A percentile compares a stretch with the other conserved stretches of the same genome.
phyloP scores from a whole-genome alignment of 2,329 filamentous ascomycete species.

The Anthostomella pinea region DNA sequence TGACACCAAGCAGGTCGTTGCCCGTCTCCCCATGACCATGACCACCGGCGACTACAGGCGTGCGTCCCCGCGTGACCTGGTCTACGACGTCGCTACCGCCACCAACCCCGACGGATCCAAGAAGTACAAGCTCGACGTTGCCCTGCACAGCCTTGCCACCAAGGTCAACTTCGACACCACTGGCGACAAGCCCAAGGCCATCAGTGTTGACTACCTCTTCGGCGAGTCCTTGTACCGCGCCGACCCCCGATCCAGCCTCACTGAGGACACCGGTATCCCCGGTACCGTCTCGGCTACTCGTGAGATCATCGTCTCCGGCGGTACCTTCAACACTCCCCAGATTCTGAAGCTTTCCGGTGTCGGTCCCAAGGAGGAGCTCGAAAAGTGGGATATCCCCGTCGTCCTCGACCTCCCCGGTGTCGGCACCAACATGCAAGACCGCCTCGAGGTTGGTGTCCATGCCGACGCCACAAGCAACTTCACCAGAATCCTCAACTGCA shows the following conservation, averaged over 20 bases:
- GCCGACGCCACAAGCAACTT: slow-evolving; percentile 41
- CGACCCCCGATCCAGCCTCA: slow-evolving; percentile 32
- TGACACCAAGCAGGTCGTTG: slow-evolving; percentile 36
- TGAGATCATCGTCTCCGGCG: slow-evolving; percentile 51
- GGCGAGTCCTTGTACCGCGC: slow-evolving; percentile 46
- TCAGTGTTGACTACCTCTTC: slow-evolving; percentile 48
- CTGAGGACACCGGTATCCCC: slow-evolving; percentile 23
- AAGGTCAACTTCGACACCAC: slow-evolving; percentile 42
- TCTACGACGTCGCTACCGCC: slow-evolving; percentile 31
- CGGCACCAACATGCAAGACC: slow-evolving; percentile 57
- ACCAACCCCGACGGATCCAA: slow-evolving; percentile 43
- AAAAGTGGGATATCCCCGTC: slow-evolving; percentile 37
- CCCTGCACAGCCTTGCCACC: slow-evolving; percentile 45
- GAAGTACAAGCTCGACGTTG: slow-evolving; percentile 55
- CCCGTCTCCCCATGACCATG: slow-evolving; percentile 56
- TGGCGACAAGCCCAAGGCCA: slow-evolving; percentile 38
- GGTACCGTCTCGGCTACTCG: slow-evolving; percentile 38
- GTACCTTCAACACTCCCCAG: slow-evolving; percentile 53
- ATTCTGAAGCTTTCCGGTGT: slow-evolving; percentile 48
- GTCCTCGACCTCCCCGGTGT: slow-evolving; percentile 54
- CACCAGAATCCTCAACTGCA: slow-evolving; percentile 34
- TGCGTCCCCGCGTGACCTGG: slow-evolving; percentile 48
- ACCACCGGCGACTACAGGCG: slow-evolving; percentile 51
- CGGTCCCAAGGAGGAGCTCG: slow-evolving; percentile 39
- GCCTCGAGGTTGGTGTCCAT: slow-evolving; percentile 46